Evolutionary conservation across 2,329 filamentous ascomycete species (phyloP).

Genomic region (Cyphellophora attinorum): DNA sequence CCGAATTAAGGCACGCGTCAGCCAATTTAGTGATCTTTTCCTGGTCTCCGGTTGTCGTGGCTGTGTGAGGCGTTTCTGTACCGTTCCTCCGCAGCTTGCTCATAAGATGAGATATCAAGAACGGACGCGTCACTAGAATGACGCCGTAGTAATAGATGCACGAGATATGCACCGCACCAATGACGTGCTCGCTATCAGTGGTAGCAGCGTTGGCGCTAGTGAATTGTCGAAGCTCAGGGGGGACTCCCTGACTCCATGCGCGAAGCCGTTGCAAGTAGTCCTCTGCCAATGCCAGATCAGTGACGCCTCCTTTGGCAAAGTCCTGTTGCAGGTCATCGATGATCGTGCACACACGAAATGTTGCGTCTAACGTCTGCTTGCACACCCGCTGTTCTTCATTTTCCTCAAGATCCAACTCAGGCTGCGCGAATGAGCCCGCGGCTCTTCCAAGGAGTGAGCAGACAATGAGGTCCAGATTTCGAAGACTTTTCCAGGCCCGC

Average conservation of each 20-base stretch:
- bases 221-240: constrained; percentile 20
- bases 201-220: constrained; percentile 18
- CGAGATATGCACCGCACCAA: constrained; percentile 38
- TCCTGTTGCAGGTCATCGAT: constrained; percentile 35
- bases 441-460: constrained; percentile 39
- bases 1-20: constrained; percentile 46
- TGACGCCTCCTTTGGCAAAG: constrained; percentile 31
- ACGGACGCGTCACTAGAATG: constrained; percentile 46
- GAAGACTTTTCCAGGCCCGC: constrained; percentile 38
- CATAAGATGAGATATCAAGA: constrained; percentile 43
- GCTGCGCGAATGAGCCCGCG: constrained; percentile 8
- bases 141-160: constrained; percentile 52
- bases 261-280: constrained; percentile 33
- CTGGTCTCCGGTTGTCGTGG: not conserved
- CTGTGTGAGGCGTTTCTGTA: not conserved
- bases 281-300: constrained; percentile 27
- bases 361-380: constrained; percentile 18
- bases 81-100: constrained; percentile 5
- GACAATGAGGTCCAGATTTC: constrained; percentile 37
- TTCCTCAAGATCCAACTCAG: constrained; percentile 23
- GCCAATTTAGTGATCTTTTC: constrained; percentile 28
- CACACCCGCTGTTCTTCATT: constrained; percentile 14
- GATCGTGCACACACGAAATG: constrained; percentile 27
- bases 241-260: constrained; percentile 37
- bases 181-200: constrained; percentile 18